Evolutionary conservation across 2,329 filamentous ascomycete genomes (phyloP), one percentile per base, ranked within the genome.

Genomic region (Alternaria longipes): DNA sequence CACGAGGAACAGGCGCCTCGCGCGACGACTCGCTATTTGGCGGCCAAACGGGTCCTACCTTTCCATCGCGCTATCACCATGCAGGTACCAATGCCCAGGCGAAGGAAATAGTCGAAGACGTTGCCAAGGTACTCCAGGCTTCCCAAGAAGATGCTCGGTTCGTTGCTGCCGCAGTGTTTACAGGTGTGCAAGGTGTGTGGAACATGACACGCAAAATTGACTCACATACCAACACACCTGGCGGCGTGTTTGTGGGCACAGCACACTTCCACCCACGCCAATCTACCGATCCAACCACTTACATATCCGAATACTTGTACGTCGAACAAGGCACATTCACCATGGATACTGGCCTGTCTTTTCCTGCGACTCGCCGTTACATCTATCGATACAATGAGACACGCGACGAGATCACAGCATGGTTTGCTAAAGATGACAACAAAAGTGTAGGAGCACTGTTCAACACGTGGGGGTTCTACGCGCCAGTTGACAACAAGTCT

Each of bases 381-480:
- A 83, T 92, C 1, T 93, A 91, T 82, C 86, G 91, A 0, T 93
- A 93, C 69, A 82, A 87, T 45, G 88, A 90, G 64, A 68, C 59
- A 9, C 80, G 72, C 1, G 90, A 93, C 69, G 77, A 75, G 28
- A 80, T 94, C 22, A 90, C 87, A 61, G 88, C 91, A 1, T 94
- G 91, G 91, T 93, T 93, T 68, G 87, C 87, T 40, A 87, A 88
- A 64, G 86, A 90, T 16, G 88, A 91, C 65, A 86, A 90, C n/a
- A 87, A 91, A 63, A 83, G 84, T 14, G 88, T 89, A 0, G 91
- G 93, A 72, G 91, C 93, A 64, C 80, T 93, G 20, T 94, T 94
- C 76, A 91, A 93, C 69, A 85, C 89, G 64, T 80, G 93, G n/a
- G 84, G 90, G 59, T 91, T 93, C 66, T 60, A 81, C 22, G 54